A percentile compares a stretch with the other conserved stretches of the same genome.
Evolutionary conservation across 345 rosid species (phyloP).

Genomic region (Bruguiera parviflora): DNA sequence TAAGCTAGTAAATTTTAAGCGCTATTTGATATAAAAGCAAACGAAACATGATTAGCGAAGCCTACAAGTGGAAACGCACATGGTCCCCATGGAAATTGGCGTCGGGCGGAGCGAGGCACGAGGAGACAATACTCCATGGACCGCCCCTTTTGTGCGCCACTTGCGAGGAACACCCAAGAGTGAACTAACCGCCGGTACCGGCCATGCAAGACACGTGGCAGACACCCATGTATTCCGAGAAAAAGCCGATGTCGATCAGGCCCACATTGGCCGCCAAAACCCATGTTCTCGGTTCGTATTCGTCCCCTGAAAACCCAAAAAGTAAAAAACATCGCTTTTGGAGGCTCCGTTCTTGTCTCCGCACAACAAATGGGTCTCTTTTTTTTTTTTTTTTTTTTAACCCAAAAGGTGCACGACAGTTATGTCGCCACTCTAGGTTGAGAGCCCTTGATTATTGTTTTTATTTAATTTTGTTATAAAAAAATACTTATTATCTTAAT

Average conservation of each 20-base stretch:
- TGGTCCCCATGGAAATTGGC: constrained; percentile 12
- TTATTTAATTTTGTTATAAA: too few species aligned
- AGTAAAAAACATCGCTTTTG: too few species aligned
- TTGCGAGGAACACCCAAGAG: constrained; percentile 27
- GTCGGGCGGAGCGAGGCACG: neutral
- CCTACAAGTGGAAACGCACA: neutral
- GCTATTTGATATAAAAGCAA: neutral
- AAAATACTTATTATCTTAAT: too few species aligned
- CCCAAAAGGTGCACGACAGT: too few species aligned
- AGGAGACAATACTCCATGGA: constrained; percentile 35
- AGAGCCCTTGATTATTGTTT: too few species aligned
- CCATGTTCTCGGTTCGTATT: too few species aligned
- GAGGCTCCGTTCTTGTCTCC: too few species aligned
- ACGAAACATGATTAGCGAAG: neutral
- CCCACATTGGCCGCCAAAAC: constrained; percentile 4
- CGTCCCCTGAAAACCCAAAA: too few species aligned
- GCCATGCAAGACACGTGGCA: constrained; percentile 28
- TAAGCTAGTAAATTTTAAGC: too few species aligned
- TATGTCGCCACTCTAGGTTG: too few species aligned
- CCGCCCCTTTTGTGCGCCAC: constrained; percentile 20
- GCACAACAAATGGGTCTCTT: too few species aligned
- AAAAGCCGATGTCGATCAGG: constrained; percentile 16
- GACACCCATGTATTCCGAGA: constrained; percentile 29
- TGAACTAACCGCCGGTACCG: constrained; percentile 39
- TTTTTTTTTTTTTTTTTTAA: too few species aligned